Evolutionary conservation across 352 stramenopile genomes (phyloP), one percentile per base, ranked within the genome.

Genomic region (Phytophthora pluvialis): DNA sequence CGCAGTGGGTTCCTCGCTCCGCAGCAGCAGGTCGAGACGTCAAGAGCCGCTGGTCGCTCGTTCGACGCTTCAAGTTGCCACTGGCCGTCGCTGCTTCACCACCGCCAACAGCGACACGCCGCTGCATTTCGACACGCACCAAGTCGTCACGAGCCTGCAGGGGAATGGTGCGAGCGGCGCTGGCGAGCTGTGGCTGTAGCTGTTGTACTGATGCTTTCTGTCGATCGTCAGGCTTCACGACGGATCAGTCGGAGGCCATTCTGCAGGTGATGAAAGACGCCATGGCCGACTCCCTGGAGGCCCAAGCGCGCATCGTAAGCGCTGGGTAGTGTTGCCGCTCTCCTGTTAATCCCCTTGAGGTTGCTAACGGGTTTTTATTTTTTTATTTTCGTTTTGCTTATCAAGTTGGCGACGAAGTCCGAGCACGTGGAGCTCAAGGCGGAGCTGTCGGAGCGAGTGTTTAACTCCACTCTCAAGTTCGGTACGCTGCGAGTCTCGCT

Each of bases 401-500:
- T 43, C 42, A 52, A 96, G 88, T 63, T 96, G 33, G 88, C 86
- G 48, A 93, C 88, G 62, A 96, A 96, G 69, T 84, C 84, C 12
- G 88, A 96, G 66, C 86, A 96, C 46, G 79, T 94, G 15, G 84
- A 96, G 55, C 77, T 96, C 38, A 89, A 90, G 51, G 86, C 88
- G 10, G 88, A 96, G 60, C 77, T 96, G 32, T 94, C 88, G 6
- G 86, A 96, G 70, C 87, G 86, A 36, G 88, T 96, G 11, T 94
- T 96, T 60, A 94, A 94, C 70, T 96, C 88, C 40, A 96, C 88
- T 16, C 82, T 96, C 46, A 96, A 96, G 60, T 96, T 96, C 50
- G 88, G 88, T 95, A 52, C 11, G 65, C 46, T 65, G 16, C 45
- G 2, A 10, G 28, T 18, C 60, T 55, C 57, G 10, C 1, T 63